phyloP scores from a whole-genome alignment of 768 basidiomycete species.

The Pulveroboletus frians region DNA sequence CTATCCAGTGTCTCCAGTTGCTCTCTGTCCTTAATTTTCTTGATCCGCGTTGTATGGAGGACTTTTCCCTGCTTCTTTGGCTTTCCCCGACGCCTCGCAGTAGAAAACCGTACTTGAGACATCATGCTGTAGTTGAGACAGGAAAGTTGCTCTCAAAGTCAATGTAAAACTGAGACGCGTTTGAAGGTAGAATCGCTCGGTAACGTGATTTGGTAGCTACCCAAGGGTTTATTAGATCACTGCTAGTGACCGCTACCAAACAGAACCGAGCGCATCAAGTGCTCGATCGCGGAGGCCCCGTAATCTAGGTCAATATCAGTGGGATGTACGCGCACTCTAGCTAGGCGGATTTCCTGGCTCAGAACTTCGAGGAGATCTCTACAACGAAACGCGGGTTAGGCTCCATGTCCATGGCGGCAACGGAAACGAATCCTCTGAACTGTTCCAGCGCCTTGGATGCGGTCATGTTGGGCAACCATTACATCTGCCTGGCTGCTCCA shows the following conservation, averaged over 20 bases:
- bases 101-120: conserved; percentile 17
- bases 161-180: neutral
- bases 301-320: neutral
- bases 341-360: conserved; percentile 10
- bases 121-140: conserved; percentile 9
- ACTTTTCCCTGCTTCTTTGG: conserved; percentile 14
- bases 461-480: neutral
- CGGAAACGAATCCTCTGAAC: too few relatives aligned
- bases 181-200: neutral
- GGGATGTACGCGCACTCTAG: neutral
- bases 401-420: neutral
- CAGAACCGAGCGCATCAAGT: conserved; percentile 11
- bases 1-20: conserved; percentile 47
- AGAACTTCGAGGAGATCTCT: too few relatives aligned
- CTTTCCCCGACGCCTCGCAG: conserved; percentile 6
- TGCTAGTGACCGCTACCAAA: too few relatives aligned
- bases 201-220: neutral
- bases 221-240: too few relatives aligned
- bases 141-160: neutral
- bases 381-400: too few relatives aligned
- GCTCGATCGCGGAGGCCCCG: conserved; percentile 7
- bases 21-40: conserved; percentile 44
- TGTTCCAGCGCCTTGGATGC: too few relatives aligned
- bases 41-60: conserved; percentile 29
- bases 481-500: neutral